Percentiles rank a stretch among this genome's conserved stretches.
These are phyloP conservation scores for Ramularia collo-cygni DNA, from an alignment of 2,329 filamentous ascomycete species.

Conservation along the genomic window DNA sequence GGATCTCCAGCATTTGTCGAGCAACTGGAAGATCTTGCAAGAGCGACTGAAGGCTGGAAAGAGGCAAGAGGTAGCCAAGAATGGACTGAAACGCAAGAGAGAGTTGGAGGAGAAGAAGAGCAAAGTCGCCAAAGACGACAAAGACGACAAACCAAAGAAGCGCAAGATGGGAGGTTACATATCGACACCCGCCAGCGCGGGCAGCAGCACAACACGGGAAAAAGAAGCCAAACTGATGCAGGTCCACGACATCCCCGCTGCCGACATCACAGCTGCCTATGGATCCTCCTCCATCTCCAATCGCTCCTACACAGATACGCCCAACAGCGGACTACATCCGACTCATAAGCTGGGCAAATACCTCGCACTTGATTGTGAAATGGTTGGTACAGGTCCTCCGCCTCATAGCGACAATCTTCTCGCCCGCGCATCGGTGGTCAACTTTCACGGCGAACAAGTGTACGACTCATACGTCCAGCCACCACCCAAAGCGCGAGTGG, in stretches of 20 bases:
- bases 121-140: conserved; percentile 11
- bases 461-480: conserved; percentile 91
- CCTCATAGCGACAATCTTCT: conserved; percentile 66
- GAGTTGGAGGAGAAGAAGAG: conserved; percentile 13
- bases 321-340: conserved; percentile 39
- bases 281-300: conserved; percentile 47
- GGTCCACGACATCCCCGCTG: conserved; percentile 47
- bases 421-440: conserved; percentile 82
- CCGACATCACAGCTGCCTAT: conserved; percentile 56
- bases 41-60: conserved; percentile 42
- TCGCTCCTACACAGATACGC: conserved; percentile 47
- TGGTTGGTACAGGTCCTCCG: conserved; percentile 77
- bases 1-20: conserved; percentile 37
- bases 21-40: conserved; percentile 75
- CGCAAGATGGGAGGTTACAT: conserved; percentile 48
- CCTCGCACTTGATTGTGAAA: conserved; percentile 90
- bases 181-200: conserved; percentile 20
- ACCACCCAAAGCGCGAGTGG: conserved; percentile 56
- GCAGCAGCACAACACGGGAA: conserved; percentile 41
- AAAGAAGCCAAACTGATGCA: conserved; percentile 34
- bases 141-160: conserved; percentile 21
- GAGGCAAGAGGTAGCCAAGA: conserved; percentile 24
- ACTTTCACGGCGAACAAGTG: conserved; percentile 85
- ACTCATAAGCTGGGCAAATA: conserved; percentile 77
- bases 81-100: conserved; percentile 30